phyloP scores from a whole-genome alignment of 2,329 filamentous ascomycete genomes.

The Cladosporium sp. region DNA sequence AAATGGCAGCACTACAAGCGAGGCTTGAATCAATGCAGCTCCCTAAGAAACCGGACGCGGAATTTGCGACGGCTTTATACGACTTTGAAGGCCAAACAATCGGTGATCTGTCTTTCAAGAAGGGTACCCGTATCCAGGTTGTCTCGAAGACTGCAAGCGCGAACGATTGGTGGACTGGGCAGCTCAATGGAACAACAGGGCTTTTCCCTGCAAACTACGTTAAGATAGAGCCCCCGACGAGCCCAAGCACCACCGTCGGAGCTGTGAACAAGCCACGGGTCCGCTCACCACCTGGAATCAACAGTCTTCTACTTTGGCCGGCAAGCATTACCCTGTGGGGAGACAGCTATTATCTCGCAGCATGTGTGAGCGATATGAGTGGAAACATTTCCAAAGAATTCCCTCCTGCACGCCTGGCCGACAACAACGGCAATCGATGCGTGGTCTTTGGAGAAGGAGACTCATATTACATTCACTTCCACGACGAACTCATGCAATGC shows the following conservation, averaged over 20 bases:
- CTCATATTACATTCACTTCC: constrained; percentile 9
- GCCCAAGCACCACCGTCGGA: not conserved
- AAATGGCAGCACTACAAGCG: constrained; percentile 5
- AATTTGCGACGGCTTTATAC: constrained; percentile 61
- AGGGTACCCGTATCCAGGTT: constrained; percentile 73
- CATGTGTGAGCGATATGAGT: not conserved
- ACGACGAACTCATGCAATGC: constrained; percentile 6
- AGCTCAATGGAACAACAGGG: not conserved
- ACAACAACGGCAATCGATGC: constrained; percentile 10
- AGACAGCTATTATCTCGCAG: constrained; percentile 1
- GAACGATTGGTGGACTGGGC: constrained; percentile 55
- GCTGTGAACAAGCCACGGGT: not conserved
- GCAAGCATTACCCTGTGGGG: constrained; percentile 4
- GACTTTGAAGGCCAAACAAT: constrained; percentile 64
- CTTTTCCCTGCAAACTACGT: constrained; percentile 10
- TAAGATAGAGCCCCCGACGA: constrained; percentile 39
- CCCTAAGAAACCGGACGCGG: not conserved
- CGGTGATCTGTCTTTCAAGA: constrained; percentile 68
- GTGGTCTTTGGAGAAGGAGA: not conserved
- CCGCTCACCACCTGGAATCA: not conserved
- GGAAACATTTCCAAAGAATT: not conserved
- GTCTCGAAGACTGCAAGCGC: constrained; percentile 72
- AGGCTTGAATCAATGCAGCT: constrained; percentile 5
- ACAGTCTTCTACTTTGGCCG: not conserved
- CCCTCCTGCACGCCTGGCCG: not conserved